Conservation (phyloP, 2,329 filamentous ascomycete genomes). For the Cordyceps javanica region DNA sequence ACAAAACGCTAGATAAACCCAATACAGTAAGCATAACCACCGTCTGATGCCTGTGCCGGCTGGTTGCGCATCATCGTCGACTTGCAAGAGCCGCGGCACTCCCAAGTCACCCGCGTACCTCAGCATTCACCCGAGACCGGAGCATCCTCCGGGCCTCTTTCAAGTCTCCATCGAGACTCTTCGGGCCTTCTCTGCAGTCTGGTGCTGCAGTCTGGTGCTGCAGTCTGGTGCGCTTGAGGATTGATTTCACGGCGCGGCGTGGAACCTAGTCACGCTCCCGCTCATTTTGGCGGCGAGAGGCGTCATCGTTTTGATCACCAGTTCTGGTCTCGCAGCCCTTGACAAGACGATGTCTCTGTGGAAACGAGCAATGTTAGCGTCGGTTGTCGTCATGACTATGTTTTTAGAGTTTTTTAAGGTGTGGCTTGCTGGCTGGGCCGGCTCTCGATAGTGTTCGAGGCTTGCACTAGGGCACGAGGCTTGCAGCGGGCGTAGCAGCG, state of each 20-base stretch:
- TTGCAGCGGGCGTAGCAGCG: background rate
- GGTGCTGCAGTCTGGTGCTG: no score
- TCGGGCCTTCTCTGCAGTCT: no score
- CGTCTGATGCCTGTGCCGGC: background rate
- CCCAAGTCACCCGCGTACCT: background rate
- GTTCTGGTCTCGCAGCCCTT: slow-evolving; percentile 51
- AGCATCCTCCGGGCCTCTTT: no score
- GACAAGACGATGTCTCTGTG: slow-evolving; percentile 55
- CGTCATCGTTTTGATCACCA: slow-evolving; percentile 21
- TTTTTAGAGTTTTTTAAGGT: background rate
- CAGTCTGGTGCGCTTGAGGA: no score
- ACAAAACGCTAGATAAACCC: background rate
- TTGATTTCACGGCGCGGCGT: no score
- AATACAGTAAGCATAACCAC: background rate
- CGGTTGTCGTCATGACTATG: background rate
- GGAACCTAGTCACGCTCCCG: background rate
- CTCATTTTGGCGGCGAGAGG: slow-evolving; percentile 18
- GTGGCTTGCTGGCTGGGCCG: background rate
- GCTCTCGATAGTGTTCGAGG: background rate
- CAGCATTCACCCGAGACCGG: background rate
- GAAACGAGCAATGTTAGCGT: background rate
- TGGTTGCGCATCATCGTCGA: no score
- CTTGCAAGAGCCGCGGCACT: no score
- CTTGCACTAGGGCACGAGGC: background rate
- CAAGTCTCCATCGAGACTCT: no score